Base-by-base conservation (phyloP, 306 rosid genomes). In the Castanea crenata region DNA sequence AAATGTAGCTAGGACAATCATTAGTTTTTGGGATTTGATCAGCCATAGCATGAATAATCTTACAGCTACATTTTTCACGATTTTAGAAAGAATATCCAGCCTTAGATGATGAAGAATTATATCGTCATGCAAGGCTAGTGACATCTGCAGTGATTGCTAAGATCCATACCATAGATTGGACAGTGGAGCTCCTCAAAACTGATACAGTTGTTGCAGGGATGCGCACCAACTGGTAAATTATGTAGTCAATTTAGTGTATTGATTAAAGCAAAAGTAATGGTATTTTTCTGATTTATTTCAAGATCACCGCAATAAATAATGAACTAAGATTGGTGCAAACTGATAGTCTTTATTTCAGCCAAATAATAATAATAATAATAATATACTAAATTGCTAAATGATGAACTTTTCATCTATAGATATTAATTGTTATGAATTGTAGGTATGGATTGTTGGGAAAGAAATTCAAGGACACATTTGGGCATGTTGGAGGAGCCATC, bases 371-470 rank as follows among this genome's bases (percentile, higher is more conserved):
- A 34, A 34, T 0, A 34, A 32, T 4, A 4, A 32, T 4, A 32
- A 7, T 41, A 3, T 35, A 44, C 10, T 44, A 10, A 7, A 44
- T 44, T 44, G 49, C 49, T 44, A 44, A 10, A 44, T 44, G 49
- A 44, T 44, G 49, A 44, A 44, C 49, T 44, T 44, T 44, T 44
- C 49, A 8, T 8, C 49, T 44, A 44, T 44, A 10, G 12, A 6
- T 56, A 20, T 56, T 56, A 20, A 56, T 21, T 6, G 3, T 19
- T 23, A 4, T 59, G n/a, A 27, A 34, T 3, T 20, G 71, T 76
- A 90, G 91, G 93, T 90, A 90, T 69, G 94, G 94, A 32, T 59
- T 88, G 55, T 34, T 90, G 82, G 94, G 94, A 19, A 90, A 90
- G 90, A 84, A 86, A 73, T 90, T 90, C 73, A 88, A 90, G 83